Percentiles rank a stretch among this genome's conserved stretches.
Evolutionary conservation across 1,284 basidiomycete genomes (phyloP).

Genomic region (Apiotrichum domesticum): DNA sequence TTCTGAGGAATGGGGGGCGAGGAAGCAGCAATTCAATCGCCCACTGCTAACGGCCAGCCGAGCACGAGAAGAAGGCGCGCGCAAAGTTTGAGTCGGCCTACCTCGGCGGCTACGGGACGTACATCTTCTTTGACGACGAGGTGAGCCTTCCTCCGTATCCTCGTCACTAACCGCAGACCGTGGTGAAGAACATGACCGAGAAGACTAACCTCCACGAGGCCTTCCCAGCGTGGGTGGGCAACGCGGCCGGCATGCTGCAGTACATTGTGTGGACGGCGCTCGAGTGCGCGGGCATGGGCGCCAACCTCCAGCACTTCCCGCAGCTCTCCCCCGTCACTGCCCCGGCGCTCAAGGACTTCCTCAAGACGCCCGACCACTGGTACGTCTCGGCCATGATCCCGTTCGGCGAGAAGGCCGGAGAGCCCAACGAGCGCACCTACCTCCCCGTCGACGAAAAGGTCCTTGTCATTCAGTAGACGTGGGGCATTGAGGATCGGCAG

Average conservation of each 20-base stretch:
- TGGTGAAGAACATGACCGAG: slow-evolving; percentile 40
- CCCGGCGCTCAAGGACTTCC: slow-evolving; percentile 33
- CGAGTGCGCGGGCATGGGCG: slow-evolving; percentile 48
- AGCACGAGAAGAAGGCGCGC: neutral
- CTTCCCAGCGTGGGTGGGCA: slow-evolving; percentile 31
- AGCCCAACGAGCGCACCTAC: slow-evolving; percentile 28
- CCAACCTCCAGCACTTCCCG: slow-evolving; percentile 47
- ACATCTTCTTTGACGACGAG: slow-evolving; percentile 50
- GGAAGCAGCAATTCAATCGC: too few species aligned
- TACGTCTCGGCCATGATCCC: slow-evolving; percentile 48
- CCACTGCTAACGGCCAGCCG: slow-evolving; percentile 1
- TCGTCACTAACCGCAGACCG: slow-evolving; percentile 1
- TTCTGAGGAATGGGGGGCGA: too few species aligned
- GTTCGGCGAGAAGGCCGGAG: slow-evolving; percentile 45
- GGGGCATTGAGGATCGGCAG: too few species aligned
- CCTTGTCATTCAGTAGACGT: slow-evolving; percentile 2
- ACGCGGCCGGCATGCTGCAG: slow-evolving; percentile 45
- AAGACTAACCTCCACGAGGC: slow-evolving; percentile 36
- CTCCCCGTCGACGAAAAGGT: slow-evolving; percentile 34
- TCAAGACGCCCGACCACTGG: slow-evolving; percentile 46
- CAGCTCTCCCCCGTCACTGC: slow-evolving; percentile 26
- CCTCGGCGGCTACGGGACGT: slow-evolving; percentile 47
- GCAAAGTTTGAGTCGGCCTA: slow-evolving; percentile 28
- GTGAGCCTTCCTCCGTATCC: slow-evolving; percentile 5
- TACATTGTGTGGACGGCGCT: slow-evolving; percentile 50